phyloP scores from a whole-genome alignment of 2,329 filamentous ascomycete genomes.

The Geoglossum cookeanum region DNA sequence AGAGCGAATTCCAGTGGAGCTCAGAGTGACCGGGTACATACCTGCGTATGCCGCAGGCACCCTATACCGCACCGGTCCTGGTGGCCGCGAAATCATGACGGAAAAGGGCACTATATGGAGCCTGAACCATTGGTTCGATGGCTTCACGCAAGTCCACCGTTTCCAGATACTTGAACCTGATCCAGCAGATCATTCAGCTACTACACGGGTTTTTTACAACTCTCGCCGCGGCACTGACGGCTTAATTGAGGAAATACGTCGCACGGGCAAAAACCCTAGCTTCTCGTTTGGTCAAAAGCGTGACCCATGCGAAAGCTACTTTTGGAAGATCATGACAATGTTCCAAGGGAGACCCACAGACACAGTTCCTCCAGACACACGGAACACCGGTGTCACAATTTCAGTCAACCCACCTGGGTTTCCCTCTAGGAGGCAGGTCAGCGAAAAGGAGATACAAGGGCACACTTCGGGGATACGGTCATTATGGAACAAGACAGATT shows the following conservation, averaged over 20 bases:
- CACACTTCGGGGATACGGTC: conserved; percentile 24
- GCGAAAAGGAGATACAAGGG: conserved; percentile 11
- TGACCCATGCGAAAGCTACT: conserved; percentile 57
- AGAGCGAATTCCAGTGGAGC: conserved; percentile 16
- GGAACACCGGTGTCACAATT: conserved; percentile 48
- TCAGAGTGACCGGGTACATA: conserved; percentile 20
- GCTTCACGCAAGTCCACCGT: conserved; percentile 22
- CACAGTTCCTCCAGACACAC: conserved; percentile 8
- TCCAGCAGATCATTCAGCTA: neutral
- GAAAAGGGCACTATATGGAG: conserved; percentile 18
- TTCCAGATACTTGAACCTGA: conserved; percentile 19
- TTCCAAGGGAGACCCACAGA: conserved; percentile 23
- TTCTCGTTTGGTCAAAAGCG: conserved; percentile 51
- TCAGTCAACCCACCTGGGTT: conserved; percentile 42
- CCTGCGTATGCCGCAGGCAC: conserved; percentile 22
- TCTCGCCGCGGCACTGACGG: conserved; percentile 50
- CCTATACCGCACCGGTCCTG: conserved; percentile 22
- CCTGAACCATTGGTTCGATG: conserved; percentile 26
- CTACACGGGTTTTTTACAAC: conserved; percentile 41
- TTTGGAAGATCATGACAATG: conserved; percentile 48
- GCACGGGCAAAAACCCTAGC: conserved; percentile 34
- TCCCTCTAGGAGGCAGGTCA: conserved; percentile 7
- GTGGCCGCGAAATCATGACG: conserved; percentile 20
- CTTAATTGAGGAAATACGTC: conserved; percentile 39
- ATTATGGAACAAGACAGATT: conserved; percentile 42